Percentiles rank a stretch among this genome's conserved stretches.
Evolutionary conservation across 495 filamentous ascomycete genomes (phyloP).

Genomic region (Podospora conica): DNA sequence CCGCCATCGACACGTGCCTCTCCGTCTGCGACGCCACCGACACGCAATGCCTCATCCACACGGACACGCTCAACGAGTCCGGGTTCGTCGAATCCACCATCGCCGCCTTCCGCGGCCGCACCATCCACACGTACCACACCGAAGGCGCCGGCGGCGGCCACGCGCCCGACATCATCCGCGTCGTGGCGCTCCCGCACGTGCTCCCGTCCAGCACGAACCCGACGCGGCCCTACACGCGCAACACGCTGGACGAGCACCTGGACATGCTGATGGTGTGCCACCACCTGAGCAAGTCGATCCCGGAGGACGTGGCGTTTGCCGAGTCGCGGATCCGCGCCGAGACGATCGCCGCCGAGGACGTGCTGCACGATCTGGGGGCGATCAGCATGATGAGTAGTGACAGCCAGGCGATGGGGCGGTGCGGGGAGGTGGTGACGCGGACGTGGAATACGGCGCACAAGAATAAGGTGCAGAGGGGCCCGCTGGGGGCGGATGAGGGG

Average conservation of each 20-base stretch:
- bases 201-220: constrained; percentile 91
- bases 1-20: constrained; percentile 88
- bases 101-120: constrained; percentile 76
- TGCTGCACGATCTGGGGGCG: constrained; percentile 90
- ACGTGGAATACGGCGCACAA: constrained; percentile 99
- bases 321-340: constrained; percentile 92
- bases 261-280: constrained; percentile 99
- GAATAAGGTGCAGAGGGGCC: constrained; percentile 85
- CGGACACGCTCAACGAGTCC: constrained; percentile 95
- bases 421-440: constrained; percentile 87
- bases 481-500: constrained; percentile 68
- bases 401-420: constrained; percentile 96
- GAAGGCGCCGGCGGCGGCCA: constrained; percentile 96
- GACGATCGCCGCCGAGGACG: constrained; percentile 96
- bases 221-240: constrained; percentile 83
- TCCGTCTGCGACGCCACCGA: constrained; percentile 84
- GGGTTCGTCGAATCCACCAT: constrained; percentile 95
- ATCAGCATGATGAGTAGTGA: constrained; percentile 98
- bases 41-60: constrained; percentile 94
- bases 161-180: constrained; percentile 92
- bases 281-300: constrained; percentile 84
- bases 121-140: constrained; percentile 98
- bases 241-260: constrained; percentile 94
- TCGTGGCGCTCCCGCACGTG: constrained; percentile 89
- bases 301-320: constrained; percentile 93